Evolutionary conservation across 1,284 basidiomycete species (phyloP).

Genomic region (Puccinia horiana): DNA sequence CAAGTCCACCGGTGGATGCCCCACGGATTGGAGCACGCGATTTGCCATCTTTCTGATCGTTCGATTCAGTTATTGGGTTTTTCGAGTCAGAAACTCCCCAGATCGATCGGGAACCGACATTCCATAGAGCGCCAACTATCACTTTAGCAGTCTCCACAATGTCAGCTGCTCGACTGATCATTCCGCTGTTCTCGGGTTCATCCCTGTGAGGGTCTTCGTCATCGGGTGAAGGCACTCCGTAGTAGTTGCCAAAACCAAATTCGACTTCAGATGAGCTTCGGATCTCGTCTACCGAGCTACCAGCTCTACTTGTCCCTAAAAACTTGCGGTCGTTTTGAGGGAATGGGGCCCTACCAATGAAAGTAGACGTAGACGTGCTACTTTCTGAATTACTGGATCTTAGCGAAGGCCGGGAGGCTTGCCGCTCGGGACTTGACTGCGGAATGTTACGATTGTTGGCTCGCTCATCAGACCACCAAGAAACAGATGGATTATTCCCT

Average conservation of each 20-base stretch:
- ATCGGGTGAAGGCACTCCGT: constrained; percentile 47
- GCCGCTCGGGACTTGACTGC: constrained; percentile 51
- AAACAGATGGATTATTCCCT: background rate
- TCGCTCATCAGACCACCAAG: constrained; percentile 40
- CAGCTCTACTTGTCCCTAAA: constrained; percentile 13
- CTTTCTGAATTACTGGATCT: constrained; percentile 36
- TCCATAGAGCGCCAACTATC: constrained; percentile 52
- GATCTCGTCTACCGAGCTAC: constrained; percentile 25
- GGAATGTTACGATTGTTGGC: background rate
- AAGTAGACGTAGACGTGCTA: constrained; percentile 13
- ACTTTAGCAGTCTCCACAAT: constrained; percentile 54
- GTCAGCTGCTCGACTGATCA: constrained; percentile 52
- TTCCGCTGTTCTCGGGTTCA: constrained; percentile 29
- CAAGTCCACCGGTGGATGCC: constrained; percentile 22
- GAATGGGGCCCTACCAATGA: constrained; percentile 24
- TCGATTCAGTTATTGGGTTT: background rate
- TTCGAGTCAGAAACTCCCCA: background rate
- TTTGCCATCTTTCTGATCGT: background rate
- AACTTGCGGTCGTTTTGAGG: constrained; percentile 20
- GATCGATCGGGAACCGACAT: constrained; percentile 37
- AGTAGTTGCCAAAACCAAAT: constrained; percentile 52
- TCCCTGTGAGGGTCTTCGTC: constrained; percentile 33
- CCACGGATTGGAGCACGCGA: background rate
- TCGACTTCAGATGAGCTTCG: constrained; percentile 48
- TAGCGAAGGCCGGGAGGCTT: constrained; percentile 51